Evolutionary conservation across 139 green algal species (phyloP).

Genomic region (Protoeuglena noctilucae): DNA sequence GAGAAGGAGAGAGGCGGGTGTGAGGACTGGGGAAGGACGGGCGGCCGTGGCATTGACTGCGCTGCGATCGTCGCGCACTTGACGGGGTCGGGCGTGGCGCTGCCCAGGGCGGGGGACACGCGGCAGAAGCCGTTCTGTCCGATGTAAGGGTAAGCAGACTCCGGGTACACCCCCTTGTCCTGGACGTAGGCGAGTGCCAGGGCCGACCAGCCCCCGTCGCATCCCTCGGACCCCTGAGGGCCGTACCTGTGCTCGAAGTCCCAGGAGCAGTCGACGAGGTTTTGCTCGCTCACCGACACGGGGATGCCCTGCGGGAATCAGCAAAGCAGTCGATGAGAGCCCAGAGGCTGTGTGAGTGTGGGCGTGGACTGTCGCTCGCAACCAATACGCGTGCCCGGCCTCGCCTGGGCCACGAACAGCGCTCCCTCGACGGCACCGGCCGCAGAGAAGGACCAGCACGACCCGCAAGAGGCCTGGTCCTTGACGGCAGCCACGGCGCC

Average conservation of each 20-base stretch:
- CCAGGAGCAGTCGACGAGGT: conserved; percentile 42
- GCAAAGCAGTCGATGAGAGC: too few relatives aligned
- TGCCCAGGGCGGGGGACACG: neutral
- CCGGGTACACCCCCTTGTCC: conserved; percentile 6
- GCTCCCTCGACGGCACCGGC: neutral
- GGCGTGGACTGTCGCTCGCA: too few relatives aligned
- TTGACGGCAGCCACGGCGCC: conserved; percentile 34
- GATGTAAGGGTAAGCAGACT: conserved; percentile 32
- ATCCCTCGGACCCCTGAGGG: conserved; percentile 22
- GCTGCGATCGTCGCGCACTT: conserved; percentile 28
- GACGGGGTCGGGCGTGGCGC: conserved; percentile 8
- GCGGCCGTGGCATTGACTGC: too few relatives aligned
- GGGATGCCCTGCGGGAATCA: conserved; percentile 25
- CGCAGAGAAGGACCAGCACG: conserved; percentile 22
- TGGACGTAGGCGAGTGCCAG: conserved; percentile 23
- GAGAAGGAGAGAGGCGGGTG: too few relatives aligned
- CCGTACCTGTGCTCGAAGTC: too few relatives aligned
- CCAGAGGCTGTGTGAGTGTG: too few relatives aligned
- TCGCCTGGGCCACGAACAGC: conserved; percentile 4
- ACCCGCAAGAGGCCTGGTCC: conserved; percentile 38
- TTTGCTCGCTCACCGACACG: conserved; percentile 32
- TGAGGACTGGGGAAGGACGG: too few relatives aligned
- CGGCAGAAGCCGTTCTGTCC: conserved; percentile 30
- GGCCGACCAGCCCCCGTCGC: conserved; percentile 23
- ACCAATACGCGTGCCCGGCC: too few relatives aligned